Percentiles rank a stretch among this genome's conserved stretches.
Evolutionary conservation across 164 flowering plant genomes (phyloP).

Genomic region (Taxillus chinensis): DNA sequence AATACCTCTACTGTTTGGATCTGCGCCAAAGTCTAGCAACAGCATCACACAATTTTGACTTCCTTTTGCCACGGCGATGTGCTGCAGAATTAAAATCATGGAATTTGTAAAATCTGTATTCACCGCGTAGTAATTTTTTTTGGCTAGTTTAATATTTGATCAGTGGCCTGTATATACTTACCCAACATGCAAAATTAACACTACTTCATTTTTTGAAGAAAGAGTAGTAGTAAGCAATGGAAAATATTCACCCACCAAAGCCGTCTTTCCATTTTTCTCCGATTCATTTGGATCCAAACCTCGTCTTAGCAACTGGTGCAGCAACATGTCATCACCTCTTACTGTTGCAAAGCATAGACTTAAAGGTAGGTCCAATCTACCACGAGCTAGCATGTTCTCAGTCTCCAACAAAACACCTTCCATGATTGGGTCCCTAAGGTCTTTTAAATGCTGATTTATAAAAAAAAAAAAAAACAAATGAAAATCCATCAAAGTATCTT

Average conservation of each 20-base stretch:
- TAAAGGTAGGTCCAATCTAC: conserved; percentile 84
- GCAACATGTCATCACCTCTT: conserved; percentile 65
- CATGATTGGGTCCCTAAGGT: conserved; percentile 63
- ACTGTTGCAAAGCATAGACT: conserved; percentile 72
- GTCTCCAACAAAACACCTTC: conserved; percentile 63
- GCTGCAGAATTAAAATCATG: conserved; percentile 28
- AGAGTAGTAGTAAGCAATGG: neutral
- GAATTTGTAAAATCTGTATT: too few species aligned
- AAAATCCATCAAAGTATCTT: neutral
- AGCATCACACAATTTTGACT: conserved; percentile 62
- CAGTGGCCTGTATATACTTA: too few species aligned
- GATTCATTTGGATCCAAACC: conserved; percentile 89
- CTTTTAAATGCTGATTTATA: conserved; percentile 65
- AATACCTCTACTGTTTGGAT: conserved; percentile 73
- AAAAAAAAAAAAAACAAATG: conserved; percentile 1
- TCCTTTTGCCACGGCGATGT: conserved; percentile 76
- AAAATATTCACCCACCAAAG: conserved; percentile 40
- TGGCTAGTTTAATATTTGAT: too few species aligned
- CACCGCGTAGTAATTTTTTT: too few species aligned
- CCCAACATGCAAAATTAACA: too few species aligned
- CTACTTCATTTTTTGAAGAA: too few species aligned
- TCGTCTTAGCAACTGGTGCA: conserved; percentile 57
- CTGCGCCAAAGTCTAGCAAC: conserved; percentile 72
- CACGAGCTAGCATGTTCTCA: conserved; percentile 80
- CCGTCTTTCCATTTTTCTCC: conserved; percentile 65